A percentile compares a stretch with the other conserved stretches of the same genome.
Conservation (phyloP, 2,329 filamentous ascomycete species). For the Aureobasidium sp. region DNA sequence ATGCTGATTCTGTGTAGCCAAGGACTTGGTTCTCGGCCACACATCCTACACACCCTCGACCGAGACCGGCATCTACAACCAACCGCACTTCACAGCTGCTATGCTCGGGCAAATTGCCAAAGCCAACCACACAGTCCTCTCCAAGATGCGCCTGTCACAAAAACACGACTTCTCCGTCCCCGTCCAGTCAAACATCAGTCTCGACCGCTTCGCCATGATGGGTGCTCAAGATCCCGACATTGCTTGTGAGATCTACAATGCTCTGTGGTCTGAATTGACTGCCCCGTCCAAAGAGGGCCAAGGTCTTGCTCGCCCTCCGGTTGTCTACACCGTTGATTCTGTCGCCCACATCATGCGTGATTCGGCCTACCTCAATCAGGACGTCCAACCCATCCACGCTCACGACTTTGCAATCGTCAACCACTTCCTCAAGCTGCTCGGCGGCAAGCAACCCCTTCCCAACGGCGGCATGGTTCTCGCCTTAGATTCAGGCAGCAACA, state of each 20-base stretch:
- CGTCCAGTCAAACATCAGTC: constrained; percentile 51
- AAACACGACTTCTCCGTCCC: constrained; percentile 53
- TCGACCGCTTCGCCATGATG: constrained; percentile 61
- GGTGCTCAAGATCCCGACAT: constrained; percentile 68
- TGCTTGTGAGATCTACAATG: constrained; percentile 73
- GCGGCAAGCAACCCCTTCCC: constrained; percentile 47
- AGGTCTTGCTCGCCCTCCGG: constrained; percentile 47
- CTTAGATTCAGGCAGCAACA: constrained; percentile 66
- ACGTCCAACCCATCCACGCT: constrained; percentile 70
- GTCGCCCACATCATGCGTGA: constrained; percentile 73
- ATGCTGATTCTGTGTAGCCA: constrained; percentile 22
- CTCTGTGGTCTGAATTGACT: constrained; percentile 73
- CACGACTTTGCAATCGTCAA: constrained; percentile 74
- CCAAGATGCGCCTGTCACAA: constrained; percentile 43
- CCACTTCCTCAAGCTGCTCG: constrained; percentile 67
- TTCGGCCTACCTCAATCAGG: constrained; percentile 65
- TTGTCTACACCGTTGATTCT: constrained; percentile 73
- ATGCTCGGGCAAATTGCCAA: constrained; percentile 66
- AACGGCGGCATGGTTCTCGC: constrained; percentile 78
- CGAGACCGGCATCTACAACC: constrained; percentile 56
- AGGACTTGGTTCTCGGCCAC: constrained; percentile 72
- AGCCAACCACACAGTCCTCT: constrained; percentile 63
- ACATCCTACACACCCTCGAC: constrained; percentile 72
- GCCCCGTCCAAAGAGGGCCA: constrained; percentile 37
- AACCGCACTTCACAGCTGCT: constrained; percentile 68